Base-by-base conservation (phyloP, 2,329 filamentous ascomycete genomes). In the Huntiella bhutanensis region DNA sequence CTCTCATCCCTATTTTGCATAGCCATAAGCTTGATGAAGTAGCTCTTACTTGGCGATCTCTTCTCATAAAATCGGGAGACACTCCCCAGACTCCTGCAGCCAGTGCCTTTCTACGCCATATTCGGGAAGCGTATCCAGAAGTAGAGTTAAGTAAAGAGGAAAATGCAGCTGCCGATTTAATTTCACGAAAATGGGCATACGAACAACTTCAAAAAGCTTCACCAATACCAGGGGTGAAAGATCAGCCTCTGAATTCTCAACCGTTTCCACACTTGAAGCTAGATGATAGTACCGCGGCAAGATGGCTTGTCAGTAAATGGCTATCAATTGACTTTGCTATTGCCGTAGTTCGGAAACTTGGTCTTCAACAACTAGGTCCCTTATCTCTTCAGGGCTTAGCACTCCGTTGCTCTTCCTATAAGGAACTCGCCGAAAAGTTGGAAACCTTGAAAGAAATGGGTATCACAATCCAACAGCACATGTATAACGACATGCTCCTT, bases 381-480 rank as follows among this genome's bases (percentile, higher is more conserved):
- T 63, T 80, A 13, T 81, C 84, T 3, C 58, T 94, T 15, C 80
- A 86, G 52, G 79, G 87, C 40, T 75, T 94, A 59, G 83, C 78
- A 3, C 59, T 80, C 8, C 71, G 82, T 4, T 47, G 48, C 11
- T 28, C 32, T 32, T 46, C 48, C 6, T 19, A 36, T 19, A 16
- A 37, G 33, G 48, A 50, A 28, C 33, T 50, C 15, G 17, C 39
- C 12, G 36, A 43, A 3, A 34, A 28, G 17, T 15, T 50, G 1
- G 37, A 44, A 17, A 19, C 32, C 1, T 37, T 47, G 11, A 41
- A 40, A 11, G 33, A 67, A 44, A 64, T 73, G 4, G 75, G 74
- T 0, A 81, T 94, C 28, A 28, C 22, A 64, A 66, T 1, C 64
- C 84, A 22, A 68, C 72, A 3, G 60, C 68, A 4, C 3, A 28